Percentiles rank a stretch among this genome's conserved stretches.
phyloP scores from a whole-genome alignment of 768 basidiomycete species.

The Lyophyllum shimeji region DNA sequence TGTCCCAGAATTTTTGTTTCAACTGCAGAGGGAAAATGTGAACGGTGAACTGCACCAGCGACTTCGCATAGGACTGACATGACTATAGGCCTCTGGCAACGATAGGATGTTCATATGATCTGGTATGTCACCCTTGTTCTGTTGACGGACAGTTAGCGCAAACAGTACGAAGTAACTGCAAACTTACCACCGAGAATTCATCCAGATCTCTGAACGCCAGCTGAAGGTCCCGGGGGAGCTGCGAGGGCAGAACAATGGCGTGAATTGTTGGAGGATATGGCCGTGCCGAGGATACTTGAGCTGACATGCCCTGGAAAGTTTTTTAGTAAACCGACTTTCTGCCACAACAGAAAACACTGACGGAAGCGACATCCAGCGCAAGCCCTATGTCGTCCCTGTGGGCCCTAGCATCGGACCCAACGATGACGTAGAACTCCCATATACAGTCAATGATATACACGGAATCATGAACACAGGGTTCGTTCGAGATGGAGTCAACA shows the following conservation, averaged over 20 bases:
- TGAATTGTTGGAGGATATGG: constrained; percentile 78
- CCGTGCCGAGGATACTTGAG: constrained; percentile 45
- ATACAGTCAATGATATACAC: constrained; percentile 73
- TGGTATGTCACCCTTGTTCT: constrained; percentile 47
- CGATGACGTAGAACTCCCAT: constrained; percentile 79
- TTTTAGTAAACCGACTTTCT: neutral
- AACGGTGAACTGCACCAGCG: neutral
- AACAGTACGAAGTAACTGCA: constrained; percentile 1
- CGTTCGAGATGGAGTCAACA: constrained; percentile 43
- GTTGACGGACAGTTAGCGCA: constrained; percentile 9
- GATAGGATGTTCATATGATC: constrained; percentile 38
- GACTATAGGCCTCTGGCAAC: constrained; percentile 50
- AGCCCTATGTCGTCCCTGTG: constrained; percentile 59
- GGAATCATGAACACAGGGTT: constrained; percentile 36
- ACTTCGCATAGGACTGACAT: constrained; percentile 43
- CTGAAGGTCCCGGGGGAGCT: constrained; percentile 69
- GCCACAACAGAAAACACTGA: constrained; percentile 25
- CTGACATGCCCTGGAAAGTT: constrained; percentile 49
- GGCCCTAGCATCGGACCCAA: constrained; percentile 65
- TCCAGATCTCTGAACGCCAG: constrained; percentile 70
- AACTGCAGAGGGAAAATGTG: constrained; percentile 39
- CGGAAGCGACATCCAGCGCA: constrained; percentile 58
- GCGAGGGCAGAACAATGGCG: constrained; percentile 70
- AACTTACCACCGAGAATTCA: constrained; percentile 56
- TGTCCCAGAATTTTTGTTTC: constrained; percentile 51